phyloP scores from a whole-genome alignment of 2,329 filamentous ascomycete genomes.

The Botrytis paeoniae region DNA sequence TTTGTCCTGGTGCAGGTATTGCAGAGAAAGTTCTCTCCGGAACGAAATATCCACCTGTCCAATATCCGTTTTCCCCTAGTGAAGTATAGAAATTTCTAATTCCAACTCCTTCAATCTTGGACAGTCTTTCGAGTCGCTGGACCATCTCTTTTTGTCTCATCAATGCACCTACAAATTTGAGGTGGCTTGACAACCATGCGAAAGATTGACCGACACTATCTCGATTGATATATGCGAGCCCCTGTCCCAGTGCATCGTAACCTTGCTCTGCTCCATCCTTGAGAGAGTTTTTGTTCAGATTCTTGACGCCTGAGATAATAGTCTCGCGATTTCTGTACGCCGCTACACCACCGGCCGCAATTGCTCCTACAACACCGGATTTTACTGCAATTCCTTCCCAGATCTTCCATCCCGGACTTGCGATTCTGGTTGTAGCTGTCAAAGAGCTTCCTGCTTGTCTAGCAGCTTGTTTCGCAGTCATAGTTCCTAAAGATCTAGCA shows the following conservation, averaged over 20 bases:
- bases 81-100: conserved; percentile 75
- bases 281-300: conserved; percentile 35
- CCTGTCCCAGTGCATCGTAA: conserved; percentile 42
- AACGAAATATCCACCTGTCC: conserved; percentile 57
- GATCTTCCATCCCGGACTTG: conserved; percentile 45
- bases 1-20: conserved; percentile 46
- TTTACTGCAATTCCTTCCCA: conserved; percentile 70
- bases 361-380: conserved; percentile 77
- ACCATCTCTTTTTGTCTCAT: conserved; percentile 70
- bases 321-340: conserved; percentile 75
- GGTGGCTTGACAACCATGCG: conserved; percentile 75
- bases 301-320: conserved; percentile 52
- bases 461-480: conserved; percentile 29
- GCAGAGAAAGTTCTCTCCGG: conserved; percentile 78
- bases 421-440: conserved; percentile 23
- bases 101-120: conserved; percentile 59
- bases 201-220: conserved; percentile 65
- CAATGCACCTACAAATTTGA: conserved; percentile 81
- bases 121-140: conserved; percentile 62
- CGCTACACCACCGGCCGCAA: conserved; percentile 75
- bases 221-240: conserved; percentile 55
- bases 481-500: conserved; percentile 32
- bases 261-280: conserved; percentile 44
- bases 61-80: conserved; percentile 67
- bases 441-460: conserved; percentile 25